Evolutionary conservation across 805 yeast species (phyloP), one percentile per base, ranked within the genome.

Genomic region (Saccharomycodes ludwigii): DNA sequence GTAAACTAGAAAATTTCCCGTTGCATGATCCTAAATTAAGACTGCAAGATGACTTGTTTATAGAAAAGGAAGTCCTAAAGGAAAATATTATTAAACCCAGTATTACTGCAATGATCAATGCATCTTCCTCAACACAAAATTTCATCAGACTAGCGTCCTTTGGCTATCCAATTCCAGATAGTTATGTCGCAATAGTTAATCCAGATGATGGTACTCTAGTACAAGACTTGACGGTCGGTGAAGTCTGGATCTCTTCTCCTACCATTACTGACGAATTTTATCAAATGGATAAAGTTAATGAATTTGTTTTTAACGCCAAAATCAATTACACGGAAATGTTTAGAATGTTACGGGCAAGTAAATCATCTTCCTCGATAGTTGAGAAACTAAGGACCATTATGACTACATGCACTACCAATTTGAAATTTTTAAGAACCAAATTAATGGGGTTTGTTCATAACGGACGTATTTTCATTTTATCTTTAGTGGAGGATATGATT

Each of bases 221-320:
- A 4, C 73, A 75, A 2, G 76, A 68, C 29, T 71, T 81, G 46
- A 83, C 79, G 40, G 82, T 91, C 11, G 98, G 98, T 18, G 99
- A 91, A 53, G 76, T 91, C 21, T 91, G 97, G 97, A 81, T 91
- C n/a, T 95, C 86, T 46, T 78, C 93, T 26, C 88, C 88, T 2
- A 80, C 93, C 38, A 57, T 91, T 5, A 76, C 94, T 2, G 95
- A 53, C 32, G 59, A 48, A 34, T 55, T 55, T 33, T 55, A 46
- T 32, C 58, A 54, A 23, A 41, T 55, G 50, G 55, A 49, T 22
- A 45, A 47, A 24, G 52, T 55, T 3, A 55, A 52, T 31, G 55
- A 52, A 15, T 55, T 52, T 39, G 57, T 55, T 1, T 55, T 55
- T 32, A 51, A 47, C 21, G 58, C 60, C 0, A 49, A 40, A 31